Evolutionary conservation across 2,329 filamentous ascomycete genomes (phyloP), one percentile per base, ranked within the genome.

Genomic region (Arthrobotrys musiformis): DNA sequence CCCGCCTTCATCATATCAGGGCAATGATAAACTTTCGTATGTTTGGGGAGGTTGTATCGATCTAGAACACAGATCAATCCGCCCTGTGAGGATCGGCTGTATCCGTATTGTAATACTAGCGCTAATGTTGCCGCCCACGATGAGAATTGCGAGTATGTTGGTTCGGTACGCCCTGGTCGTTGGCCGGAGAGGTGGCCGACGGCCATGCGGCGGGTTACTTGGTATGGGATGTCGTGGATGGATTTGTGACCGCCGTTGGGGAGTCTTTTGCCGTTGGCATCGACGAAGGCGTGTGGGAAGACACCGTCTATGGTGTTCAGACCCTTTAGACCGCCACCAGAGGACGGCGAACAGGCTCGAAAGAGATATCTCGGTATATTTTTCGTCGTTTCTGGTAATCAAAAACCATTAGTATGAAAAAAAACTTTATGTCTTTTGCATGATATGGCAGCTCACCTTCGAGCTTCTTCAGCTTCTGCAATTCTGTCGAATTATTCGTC

Each of bases 261-360:
- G 33, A 75, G 33, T 4, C 54, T 60, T 11, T 9, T 15, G 24
- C 70, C 70, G 40, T 70, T 44, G 15, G 15, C 58, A 40, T 76
- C 72, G 58, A 76, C 64, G 37, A 70, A 76, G 28, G 72, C 72
- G 64, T 76, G 72, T n/a, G 72, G 72, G 60, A 60, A 70, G 58
- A 76, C 26, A 22, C 64, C 72, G 28, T 69, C 33, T 11, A 66
- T 42, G n/a, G 72, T 76, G 48, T 76, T 76, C 5, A 76, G 50
- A n/a, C 72, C 72, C 19, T 76, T 76, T 11, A 76, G 30, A 9
- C 72, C 72, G 17, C 72, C 72, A 9, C 72, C 72, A 2, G 72
- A 76, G 13, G 28, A 44, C 8, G 72, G 72, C 2, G 72, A 76
- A 40, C 72, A 76, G 15, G 72, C 72, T 6, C 72, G 64, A 40